phyloP scores from a whole-genome alignment of 1,139 yeast genomes.

The Zygosaccharomyces sapae region DNA sequence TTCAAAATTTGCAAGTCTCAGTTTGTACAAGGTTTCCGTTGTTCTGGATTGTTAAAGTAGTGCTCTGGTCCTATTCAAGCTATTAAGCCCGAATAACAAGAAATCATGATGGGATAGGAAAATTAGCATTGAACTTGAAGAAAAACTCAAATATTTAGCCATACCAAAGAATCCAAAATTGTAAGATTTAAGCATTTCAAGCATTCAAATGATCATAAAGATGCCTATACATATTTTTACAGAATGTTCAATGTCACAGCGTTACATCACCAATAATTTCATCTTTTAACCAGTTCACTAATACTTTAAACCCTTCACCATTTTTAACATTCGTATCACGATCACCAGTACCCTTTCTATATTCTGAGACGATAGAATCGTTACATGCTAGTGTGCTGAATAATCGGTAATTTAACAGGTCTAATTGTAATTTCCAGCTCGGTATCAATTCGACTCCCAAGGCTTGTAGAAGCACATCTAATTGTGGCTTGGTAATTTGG shows the following conservation, averaged over 20 bases:
- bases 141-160: background rate
- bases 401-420: slow-evolving; percentile 20
- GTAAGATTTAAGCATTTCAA: background rate
- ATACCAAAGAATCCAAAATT: background rate
- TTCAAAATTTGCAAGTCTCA: background rate
- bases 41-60: background rate
- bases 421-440: slow-evolving; percentile 25
- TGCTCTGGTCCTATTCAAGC: background rate
- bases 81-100: background rate
- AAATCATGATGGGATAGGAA: background rate
- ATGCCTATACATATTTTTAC: too few relatives aligned
- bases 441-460: slow-evolving; percentile 22
- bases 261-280: slow-evolving; percentile 18
- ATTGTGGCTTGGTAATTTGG: slow-evolving; percentile 18
- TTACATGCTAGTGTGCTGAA: slow-evolving; percentile 18
- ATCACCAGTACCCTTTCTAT: slow-evolving; percentile 12
- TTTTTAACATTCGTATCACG: slow-evolving; percentile 10
- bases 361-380: slow-evolving; percentile 12
- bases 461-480: slow-evolving; percentile 19
- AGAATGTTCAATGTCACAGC: too few relatives aligned
- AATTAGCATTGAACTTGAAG: background rate
- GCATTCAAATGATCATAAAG: background rate
- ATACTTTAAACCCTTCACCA: slow-evolving; percentile 18
- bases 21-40: background rate
- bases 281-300: slow-evolving; percentile 23